phyloP scores from a whole-genome alignment of 2,329 filamentous ascomycete genomes.

The Ophiocordyceps sinensis region DNA sequence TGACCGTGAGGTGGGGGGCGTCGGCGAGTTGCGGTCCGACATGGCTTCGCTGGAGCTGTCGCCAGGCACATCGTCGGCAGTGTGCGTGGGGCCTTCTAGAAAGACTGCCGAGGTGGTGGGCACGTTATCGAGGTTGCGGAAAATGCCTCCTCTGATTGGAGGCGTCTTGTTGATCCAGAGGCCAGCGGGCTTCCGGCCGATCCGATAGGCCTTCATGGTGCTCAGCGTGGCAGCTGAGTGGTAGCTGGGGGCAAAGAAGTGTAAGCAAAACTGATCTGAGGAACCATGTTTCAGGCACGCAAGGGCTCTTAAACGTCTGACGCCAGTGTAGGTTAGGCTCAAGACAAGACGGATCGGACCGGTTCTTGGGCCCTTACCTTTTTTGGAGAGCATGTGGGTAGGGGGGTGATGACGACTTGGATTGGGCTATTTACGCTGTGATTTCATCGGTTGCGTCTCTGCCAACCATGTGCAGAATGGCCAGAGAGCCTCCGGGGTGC shows the following conservation, averaged over 20 bases:
- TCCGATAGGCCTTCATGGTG: constrained; percentile 44
- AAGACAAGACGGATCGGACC: neutral
- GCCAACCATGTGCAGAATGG: constrained; percentile 86
- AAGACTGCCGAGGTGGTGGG: neutral
- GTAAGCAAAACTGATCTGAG: neutral
- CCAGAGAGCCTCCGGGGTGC: constrained; percentile 83
- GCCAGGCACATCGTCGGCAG: neutral
- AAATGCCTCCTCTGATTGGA: constrained; percentile 79
- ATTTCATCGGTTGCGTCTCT: constrained; percentile 91
- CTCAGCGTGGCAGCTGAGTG: neutral
- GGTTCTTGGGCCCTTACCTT: neutral
- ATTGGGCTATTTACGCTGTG: constrained; percentile 46
- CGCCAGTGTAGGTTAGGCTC: neutral
- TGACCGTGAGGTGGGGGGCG: neutral
- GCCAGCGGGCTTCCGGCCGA: constrained; percentile 61
- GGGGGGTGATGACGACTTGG: neutral
- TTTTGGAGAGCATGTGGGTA: neutral
- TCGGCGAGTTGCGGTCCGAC: neutral
- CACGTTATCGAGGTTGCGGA: constrained; percentile 30
- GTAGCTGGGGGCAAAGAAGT: neutral
- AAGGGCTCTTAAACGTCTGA: neutral
- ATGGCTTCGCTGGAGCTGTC: constrained; percentile 7
- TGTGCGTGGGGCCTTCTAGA: neutral
- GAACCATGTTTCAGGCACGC: neutral
- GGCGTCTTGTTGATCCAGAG: constrained; percentile 78